Percentiles rank a stretch among this genome's conserved stretches.
Conservation (phyloP, 441 rosid genomes). For the Eutrema salsugineum region DNA sequence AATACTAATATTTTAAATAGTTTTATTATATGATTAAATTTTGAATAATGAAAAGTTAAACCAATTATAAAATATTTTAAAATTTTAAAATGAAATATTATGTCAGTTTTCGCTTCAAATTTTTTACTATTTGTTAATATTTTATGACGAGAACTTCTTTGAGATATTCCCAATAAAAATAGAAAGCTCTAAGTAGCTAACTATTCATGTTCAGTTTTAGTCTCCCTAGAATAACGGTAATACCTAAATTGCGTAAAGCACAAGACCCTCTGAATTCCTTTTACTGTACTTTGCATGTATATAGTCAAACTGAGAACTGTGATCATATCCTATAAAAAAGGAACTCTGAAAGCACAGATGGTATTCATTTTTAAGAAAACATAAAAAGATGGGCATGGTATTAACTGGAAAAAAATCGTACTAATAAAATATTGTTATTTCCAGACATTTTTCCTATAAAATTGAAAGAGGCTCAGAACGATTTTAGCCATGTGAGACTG, state of each 20-base stretch:
- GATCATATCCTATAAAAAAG: not conserved
- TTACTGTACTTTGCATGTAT: not conserved
- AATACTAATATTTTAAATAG: no score
- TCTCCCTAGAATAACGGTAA: conserved; percentile 5
- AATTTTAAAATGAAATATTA: no score
- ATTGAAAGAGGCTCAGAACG: conserved; percentile 13
- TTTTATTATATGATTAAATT: no score
- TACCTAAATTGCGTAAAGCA: conserved; percentile 3
- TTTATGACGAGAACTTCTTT: no score
- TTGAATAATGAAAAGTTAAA: no score
- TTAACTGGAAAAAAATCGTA: not conserved
- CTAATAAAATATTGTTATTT: not conserved
- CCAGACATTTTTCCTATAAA: not conserved
- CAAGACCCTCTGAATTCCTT: not conserved
- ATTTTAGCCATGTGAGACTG: conserved; percentile 37
- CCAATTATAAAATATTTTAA: no score
- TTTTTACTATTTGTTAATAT: no score
- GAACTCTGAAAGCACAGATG: not conserved
- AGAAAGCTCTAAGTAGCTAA: no score
- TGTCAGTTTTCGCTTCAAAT: no score
- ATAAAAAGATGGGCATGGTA: not conserved
- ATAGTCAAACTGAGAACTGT: not conserved
- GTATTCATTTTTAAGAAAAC: not conserved
- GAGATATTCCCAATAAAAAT: no score
- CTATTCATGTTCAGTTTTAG: not conserved